Conservation (phyloP, 1,284 basidiomycete species). For the Lignosus rhinocerotis region DNA sequence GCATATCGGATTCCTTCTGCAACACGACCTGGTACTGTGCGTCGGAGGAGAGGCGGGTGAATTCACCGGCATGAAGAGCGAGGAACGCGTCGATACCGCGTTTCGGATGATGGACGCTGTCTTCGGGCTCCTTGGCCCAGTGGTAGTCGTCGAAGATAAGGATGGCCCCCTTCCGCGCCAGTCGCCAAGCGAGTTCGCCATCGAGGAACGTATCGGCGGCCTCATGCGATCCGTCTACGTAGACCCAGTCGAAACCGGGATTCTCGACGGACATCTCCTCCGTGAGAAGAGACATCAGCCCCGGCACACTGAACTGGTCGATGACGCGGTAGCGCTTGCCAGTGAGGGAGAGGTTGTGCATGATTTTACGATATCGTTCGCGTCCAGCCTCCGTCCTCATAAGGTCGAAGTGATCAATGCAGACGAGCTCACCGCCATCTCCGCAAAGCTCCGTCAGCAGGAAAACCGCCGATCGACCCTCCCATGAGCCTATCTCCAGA, state of each 20-base stretch:
- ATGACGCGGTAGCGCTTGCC: slow-evolving; percentile 47
- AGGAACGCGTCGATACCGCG: slow-evolving; percentile 58
- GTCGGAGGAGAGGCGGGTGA: slow-evolving; percentile 39
- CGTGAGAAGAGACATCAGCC: slow-evolving; percentile 45
- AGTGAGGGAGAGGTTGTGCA: slow-evolving; percentile 48
- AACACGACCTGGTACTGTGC: slow-evolving; percentile 53
- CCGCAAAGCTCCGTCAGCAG: slow-evolving; percentile 48
- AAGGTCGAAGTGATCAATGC: slow-evolving; percentile 62
- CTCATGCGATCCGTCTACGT: slow-evolving; percentile 60
- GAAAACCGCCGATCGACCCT: slow-evolving; percentile 60
- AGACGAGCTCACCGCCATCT: slow-evolving; percentile 46
- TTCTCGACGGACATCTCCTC: slow-evolving; percentile 42
- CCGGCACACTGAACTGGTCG: slow-evolving; percentile 54
- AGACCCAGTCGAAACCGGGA: slow-evolving; percentile 59
- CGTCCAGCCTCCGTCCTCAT: slow-evolving; percentile 48
- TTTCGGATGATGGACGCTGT: slow-evolving; percentile 54
- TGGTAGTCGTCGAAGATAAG: slow-evolving; percentile 61
- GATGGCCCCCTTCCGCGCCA: slow-evolving; percentile 50
- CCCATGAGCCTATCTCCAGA: slow-evolving; percentile 65
- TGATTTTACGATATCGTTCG: slow-evolving; percentile 45
- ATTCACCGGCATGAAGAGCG: slow-evolving; percentile 49
- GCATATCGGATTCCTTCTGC: slow-evolving; percentile 50
- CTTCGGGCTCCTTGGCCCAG: slow-evolving; percentile 49
- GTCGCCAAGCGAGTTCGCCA: slow-evolving; percentile 57
- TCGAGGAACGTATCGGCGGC: slow-evolving; percentile 62